Base-by-base conservation (phyloP, 2,329 filamentous ascomycete species). In the Colletotrichum sp. region DNA sequence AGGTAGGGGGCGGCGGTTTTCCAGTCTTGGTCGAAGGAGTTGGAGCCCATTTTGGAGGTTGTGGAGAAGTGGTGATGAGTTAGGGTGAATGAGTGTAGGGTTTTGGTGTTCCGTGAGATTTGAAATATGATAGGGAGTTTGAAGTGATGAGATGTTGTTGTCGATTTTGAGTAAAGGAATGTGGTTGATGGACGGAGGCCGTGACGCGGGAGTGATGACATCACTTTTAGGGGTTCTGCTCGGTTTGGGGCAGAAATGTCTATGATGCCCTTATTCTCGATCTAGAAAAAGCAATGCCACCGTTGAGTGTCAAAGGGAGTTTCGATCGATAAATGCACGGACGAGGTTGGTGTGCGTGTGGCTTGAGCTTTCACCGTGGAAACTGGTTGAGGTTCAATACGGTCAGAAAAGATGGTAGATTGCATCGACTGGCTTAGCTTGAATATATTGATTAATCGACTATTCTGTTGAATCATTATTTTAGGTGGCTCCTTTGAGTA, bases 1-100 rank as follows among this genome's bases (percentile, higher is more conserved):
- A 73, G 55, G 73, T 77, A 77, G n/a, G 75, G 75, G 8, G 75
- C 22, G 26, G 68, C 18, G 10, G 69, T 73, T 24, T 77, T 76
- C 75, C 75, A 77, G 30, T 70, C 60, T n/a, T 68, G 70, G 28
- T 75, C 70, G 36, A 26, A 52, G 57, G 39, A 48, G 70, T 75
- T 75, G 15, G 34, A 30, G 13, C 70, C 36, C 24, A 52, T 65
- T 26, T 64, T 64, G 32, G 26, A 9, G 18, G 32, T 36, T 30
- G 39, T 65, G 44, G 48, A 68, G 26, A 13, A 16, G 59, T 34
- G 12, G 15, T 34, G 10, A 8, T 18, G 6, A 13, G 22, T 34
- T 8, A 16, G 16, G 4, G 6, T 34, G 22, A 13, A 39, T 7
- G 0, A 8, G 12, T 4, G 13, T 48, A n/a, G 3, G 3, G n/a